Percentiles rank a stretch among this genome's conserved stretches.
Conservation (phyloP, 352 stramenopile genomes). For the Aphanomyces cochlioides region DNA sequence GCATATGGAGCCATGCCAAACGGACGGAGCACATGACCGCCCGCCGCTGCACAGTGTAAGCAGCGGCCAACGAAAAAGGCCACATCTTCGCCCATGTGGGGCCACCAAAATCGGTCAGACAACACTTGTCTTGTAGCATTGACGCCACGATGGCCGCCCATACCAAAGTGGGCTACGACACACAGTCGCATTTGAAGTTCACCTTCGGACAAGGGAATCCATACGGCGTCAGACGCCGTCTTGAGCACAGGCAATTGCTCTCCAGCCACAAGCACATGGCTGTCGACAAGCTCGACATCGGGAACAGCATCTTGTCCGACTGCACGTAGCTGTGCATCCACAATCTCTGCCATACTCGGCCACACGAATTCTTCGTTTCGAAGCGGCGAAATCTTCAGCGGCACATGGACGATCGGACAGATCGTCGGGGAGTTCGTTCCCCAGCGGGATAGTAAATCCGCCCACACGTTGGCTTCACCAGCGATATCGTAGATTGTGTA, state of each 20-base stretch:
- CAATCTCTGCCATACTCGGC: neutral
- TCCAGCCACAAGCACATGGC: no score
- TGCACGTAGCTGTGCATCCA: neutral
- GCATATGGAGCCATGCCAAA: neutral
- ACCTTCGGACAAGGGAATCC: conserved; percentile 1
- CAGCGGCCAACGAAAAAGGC: no score
- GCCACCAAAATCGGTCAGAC: neutral
- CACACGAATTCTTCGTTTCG: neutral
- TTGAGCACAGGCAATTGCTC: neutral
- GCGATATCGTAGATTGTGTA: conserved; percentile 33
- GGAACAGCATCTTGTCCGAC: no score
- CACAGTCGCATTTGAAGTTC: conserved; percentile 7
- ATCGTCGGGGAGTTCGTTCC: no score
- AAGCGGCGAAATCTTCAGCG: neutral
- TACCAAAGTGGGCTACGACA: neutral
- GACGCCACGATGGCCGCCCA: neutral
- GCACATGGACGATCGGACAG: no score
- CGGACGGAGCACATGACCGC: neutral
- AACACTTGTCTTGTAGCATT: conserved; percentile 9
- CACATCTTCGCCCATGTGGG: no score
- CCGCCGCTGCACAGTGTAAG: no score
- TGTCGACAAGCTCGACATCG: no score
- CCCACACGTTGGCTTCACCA: conserved; percentile 7
- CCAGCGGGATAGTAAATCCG: neutral
- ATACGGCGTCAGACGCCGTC: neutral